These are phyloP conservation scores for Fraxinus cuspidata DNA, from an alignment of 257 asterid species.

Conservation along the genomic window DNA sequence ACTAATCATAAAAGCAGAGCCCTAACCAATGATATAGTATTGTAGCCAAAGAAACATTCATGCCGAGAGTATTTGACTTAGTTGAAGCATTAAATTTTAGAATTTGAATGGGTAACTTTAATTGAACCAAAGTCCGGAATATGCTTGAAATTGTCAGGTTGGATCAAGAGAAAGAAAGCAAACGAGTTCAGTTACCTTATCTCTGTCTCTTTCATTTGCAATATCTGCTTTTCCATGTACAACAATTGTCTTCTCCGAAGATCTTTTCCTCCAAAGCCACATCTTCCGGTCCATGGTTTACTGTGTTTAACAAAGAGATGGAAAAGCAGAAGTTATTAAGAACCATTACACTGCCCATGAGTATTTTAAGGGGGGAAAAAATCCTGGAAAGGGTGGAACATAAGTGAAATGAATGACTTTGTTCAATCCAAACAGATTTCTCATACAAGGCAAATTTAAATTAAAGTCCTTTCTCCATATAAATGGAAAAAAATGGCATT, in stretches of 20 bases:
- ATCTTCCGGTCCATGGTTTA: constrained; percentile 73
- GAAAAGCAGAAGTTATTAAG: neutral
- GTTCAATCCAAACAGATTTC: neutral
- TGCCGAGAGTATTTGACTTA: neutral
- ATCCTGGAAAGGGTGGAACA: neutral
- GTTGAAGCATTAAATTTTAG: neutral
- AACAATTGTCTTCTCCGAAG: constrained; percentile 68
- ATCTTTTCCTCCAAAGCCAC: constrained; percentile 81
- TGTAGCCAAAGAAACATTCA: neutral
- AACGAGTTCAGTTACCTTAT: constrained; percentile 51
- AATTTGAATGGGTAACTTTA: neutral
- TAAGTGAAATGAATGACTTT: neutral
- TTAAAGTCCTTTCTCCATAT: neutral
- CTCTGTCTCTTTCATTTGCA: constrained; percentile 33
- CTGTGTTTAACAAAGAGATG: constrained; percentile 9
- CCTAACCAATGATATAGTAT: neutral
- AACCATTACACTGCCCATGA: neutral
- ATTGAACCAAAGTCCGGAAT: neutral
- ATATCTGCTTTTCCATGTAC: constrained; percentile 41
- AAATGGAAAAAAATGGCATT: neutral
- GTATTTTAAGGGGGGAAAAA: neutral
- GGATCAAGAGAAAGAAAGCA: constrained; percentile 4
- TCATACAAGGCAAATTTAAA: neutral
- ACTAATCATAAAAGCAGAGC: neutral
- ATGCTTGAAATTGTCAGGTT: neutral